These are phyloP conservation scores for Amanita pseudoporphyria DNA, from an alignment of 768 basidiomycete species.

Conservation along the genomic window DNA sequence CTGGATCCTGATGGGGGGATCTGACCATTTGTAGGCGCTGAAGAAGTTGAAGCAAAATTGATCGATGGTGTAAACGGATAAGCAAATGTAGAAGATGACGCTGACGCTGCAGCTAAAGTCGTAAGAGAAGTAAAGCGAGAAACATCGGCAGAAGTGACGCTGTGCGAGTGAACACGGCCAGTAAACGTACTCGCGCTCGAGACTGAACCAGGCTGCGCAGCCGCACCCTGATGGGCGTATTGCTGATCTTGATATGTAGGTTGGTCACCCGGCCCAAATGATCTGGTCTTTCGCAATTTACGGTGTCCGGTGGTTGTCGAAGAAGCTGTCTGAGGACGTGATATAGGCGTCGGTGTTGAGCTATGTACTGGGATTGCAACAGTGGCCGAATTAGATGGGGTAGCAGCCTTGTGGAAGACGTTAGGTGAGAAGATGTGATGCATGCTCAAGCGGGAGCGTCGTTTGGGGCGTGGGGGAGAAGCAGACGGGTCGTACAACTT, in stretches of 20 bases:
- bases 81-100: conserved; percentile 22
- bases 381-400: conserved; percentile 6
- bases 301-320: conserved; percentile 25
- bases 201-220: conserved; percentile 3
- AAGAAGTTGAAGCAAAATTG: not conserved
- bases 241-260: conserved; percentile 5
- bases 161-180: conserved; percentile 68
- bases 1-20: too few species aligned
- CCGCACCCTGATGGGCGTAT: not conserved
- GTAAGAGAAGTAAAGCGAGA: conserved; percentile 30
- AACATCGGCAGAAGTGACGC: conserved; percentile 64
- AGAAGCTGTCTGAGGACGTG: conserved; percentile 18
- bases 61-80: not conserved
- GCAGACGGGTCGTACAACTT: conserved; percentile 20
- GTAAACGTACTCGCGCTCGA: conserved; percentile 17
- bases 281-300: conserved; percentile 64
- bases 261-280: conserved; percentile 30
- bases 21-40: not conserved
- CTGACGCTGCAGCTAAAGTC: conserved; percentile 15
- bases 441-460: conserved; percentile 62
- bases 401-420: conserved; percentile 35
- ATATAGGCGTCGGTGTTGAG: conserved; percentile 23
- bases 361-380: conserved; percentile 1
- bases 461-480: conserved; percentile 35
- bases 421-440: conserved; percentile 41